Base-by-base conservation (phyloP, 2,329 filamentous ascomycete genomes). In the Akanthomyces muscarius region DNA sequence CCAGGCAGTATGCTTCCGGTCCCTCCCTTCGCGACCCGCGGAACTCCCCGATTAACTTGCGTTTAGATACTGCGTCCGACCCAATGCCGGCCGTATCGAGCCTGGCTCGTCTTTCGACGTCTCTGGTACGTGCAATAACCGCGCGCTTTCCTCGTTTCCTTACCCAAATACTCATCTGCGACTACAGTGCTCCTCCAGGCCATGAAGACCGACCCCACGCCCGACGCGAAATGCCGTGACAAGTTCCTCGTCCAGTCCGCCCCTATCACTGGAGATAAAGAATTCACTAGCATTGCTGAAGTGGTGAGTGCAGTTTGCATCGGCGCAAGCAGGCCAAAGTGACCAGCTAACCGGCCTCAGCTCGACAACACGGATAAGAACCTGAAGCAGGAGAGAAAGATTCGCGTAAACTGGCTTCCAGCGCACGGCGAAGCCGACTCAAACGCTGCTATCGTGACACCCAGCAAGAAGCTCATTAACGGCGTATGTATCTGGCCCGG, bases 191-290 rank as follows among this genome's bases (percentile, higher is more conserved):
- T 98, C 44, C 87, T 99, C 48, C 95, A 99, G 80, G 92, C 94
- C 28, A 97, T 99, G 95, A 97, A 97, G 82, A 87, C 92, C 73
- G 93, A 98, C 72, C 94, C 94, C 62, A 86, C 93, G 23, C 76
- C 82, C 63, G 93, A 97, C 74, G 88, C 90, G 66, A 93, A 92
- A 76, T 99, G 95, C 81, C 89, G 91, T 76, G 94, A 98, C 84
- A 98, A 98, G 81, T 98, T 98, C 77, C 86, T 98, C 61, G 94
- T 98, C 42, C 94, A 98, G 78, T 96, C 93, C 30, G 91, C 96
- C 55, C 83, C 87, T 58, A 90, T 97, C 68, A 89, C 89, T 25
- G 83, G 87, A 66, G 91, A 96, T 72, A 91, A 92, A 78, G 92
- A 97, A 71, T 91, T 91, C 71, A 82, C 83, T 64, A 96, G 89